Percentiles rank a stretch among this genome's conserved stretches.
Conservation (phyloP, 164 flowering plant genomes). For the Echeveria elegans region DNA sequence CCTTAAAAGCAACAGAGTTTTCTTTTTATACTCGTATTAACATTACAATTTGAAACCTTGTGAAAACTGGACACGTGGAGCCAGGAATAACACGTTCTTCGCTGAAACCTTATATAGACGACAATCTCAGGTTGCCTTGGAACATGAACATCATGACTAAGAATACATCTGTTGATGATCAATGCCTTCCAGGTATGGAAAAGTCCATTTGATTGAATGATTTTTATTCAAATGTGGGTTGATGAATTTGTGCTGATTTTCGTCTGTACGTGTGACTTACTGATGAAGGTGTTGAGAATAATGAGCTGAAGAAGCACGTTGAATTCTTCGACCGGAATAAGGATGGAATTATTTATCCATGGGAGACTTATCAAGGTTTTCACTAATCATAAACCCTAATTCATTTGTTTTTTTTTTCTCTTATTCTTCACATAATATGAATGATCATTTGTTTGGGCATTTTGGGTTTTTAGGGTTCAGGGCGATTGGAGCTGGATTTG, state of each 20-base stretch:
- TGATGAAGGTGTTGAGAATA: background rate
- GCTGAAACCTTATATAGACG: too few species aligned
- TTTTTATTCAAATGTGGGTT: background rate
- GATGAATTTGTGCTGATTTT: background rate
- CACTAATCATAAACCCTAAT: background rate
- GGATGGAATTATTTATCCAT: conserved; percentile 8
- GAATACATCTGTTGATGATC: background rate
- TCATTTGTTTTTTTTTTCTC: too few species aligned
- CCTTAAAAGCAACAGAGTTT: too few species aligned
- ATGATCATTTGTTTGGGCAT: background rate
- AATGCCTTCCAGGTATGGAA: background rate
- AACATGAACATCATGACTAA: background rate
- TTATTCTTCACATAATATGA: too few species aligned
- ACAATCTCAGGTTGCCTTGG: too few species aligned
- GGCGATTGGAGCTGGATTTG: conserved; percentile 4
- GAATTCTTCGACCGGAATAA: conserved; percentile 8
- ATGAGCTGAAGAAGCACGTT: conserved; percentile 9
- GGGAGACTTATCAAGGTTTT: conserved; percentile 9
- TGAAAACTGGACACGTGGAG: too few species aligned
- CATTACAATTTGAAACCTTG: too few species aligned
- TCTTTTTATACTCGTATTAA: too few species aligned
- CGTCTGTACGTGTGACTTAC: too few species aligned
- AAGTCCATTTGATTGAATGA: background rate
- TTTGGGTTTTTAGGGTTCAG: background rate
- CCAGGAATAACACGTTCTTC: too few species aligned